Percentiles rank a stretch among this genome's conserved stretches.
These are phyloP conservation scores for Calonectria pauciramosa DNA, from an alignment of 2,329 filamentous ascomycete species.

Conservation along the genomic window DNA sequence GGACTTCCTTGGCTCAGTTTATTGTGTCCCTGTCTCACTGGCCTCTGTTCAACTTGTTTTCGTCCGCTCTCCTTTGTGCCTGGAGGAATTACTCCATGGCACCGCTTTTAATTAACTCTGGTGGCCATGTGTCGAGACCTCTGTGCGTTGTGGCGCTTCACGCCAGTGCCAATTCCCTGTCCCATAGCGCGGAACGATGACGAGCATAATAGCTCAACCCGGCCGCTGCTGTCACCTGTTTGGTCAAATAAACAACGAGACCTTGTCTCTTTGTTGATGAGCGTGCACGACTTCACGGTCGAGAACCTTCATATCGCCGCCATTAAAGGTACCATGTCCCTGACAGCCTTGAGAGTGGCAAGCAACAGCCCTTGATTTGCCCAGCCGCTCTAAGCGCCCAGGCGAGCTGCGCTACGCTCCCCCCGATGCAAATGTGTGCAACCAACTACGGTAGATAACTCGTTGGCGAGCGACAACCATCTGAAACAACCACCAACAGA, in stretches of 20 bases:
- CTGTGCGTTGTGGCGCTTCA: slow-evolving; percentile 14
- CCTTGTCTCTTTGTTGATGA: not conserved
- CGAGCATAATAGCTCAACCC: slow-evolving; percentile 14
- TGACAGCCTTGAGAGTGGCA: not conserved
- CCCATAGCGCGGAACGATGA: slow-evolving; percentile 10
- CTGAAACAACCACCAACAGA: slow-evolving; percentile 3
- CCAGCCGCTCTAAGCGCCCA: slow-evolving; percentile 29
- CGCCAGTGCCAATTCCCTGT: not conserved
- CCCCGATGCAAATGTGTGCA: not conserved
- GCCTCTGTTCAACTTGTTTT: not conserved
- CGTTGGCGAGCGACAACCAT: not conserved
- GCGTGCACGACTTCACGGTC: not conserved
- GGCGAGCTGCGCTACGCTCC: slow-evolving; percentile 11
- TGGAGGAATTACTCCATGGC: not conserved
- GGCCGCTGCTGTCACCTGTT: not conserved
- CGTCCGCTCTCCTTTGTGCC: not conserved
- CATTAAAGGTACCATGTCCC: slow-evolving; percentile 14
- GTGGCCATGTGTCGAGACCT: not conserved
- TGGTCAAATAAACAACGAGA: not conserved
- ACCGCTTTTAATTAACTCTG: slow-evolving; percentile 3
- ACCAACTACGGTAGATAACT: slow-evolving; percentile 8
- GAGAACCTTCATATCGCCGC: not conserved
- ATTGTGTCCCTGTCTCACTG: not conserved
- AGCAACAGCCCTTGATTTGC: slow-evolving; percentile 16
- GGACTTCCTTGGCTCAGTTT: slow-evolving; percentile 1